Conservation (phyloP, 2,329 filamentous ascomycete species). For the Fusarium sp. region DNA sequence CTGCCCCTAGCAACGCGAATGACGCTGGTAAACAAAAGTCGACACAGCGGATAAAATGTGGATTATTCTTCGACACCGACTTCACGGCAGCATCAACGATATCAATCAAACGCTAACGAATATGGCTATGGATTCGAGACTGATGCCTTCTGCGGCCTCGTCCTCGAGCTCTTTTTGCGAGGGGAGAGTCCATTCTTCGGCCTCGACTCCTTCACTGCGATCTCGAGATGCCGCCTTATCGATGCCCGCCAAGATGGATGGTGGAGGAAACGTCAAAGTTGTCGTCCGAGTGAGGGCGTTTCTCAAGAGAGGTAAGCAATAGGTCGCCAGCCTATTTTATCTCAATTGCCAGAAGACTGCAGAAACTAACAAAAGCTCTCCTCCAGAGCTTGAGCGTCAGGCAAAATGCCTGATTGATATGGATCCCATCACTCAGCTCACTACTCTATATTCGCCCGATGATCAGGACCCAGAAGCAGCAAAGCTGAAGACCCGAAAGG, state of each 20-base stretch:
- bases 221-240: constrained; percentile 76
- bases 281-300: constrained; percentile 86
- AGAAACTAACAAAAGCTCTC: background rate
- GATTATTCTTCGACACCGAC: constrained; percentile 56
- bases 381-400: constrained; percentile 80
- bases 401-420: constrained; percentile 91
- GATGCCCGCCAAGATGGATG: constrained; percentile 66
- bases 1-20: constrained; percentile 53
- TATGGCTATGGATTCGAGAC: constrained; percentile 58
- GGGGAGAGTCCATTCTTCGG: constrained; percentile 69
- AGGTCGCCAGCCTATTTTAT: background rate
- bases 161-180: constrained; percentile 48
- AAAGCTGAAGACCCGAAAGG: constrained; percentile 75
- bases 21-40: constrained; percentile 52
- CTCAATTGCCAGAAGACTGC: background rate
- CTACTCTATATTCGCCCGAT: constrained; percentile 79
- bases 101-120: constrained; percentile 55
- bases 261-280: constrained; percentile 82
- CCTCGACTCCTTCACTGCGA: constrained; percentile 82
- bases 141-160: constrained; percentile 57
- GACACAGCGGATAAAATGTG: constrained; percentile 49
- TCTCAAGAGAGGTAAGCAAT: constrained; percentile 75
- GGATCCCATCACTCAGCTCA: constrained; percentile 88
- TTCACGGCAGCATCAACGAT: constrained; percentile 55
- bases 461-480: constrained; percentile 64